Percentiles rank a stretch among this genome's conserved stretches.
phyloP scores from a whole-genome alignment of 345 rosid genomes.

The Linum tenue region DNA sequence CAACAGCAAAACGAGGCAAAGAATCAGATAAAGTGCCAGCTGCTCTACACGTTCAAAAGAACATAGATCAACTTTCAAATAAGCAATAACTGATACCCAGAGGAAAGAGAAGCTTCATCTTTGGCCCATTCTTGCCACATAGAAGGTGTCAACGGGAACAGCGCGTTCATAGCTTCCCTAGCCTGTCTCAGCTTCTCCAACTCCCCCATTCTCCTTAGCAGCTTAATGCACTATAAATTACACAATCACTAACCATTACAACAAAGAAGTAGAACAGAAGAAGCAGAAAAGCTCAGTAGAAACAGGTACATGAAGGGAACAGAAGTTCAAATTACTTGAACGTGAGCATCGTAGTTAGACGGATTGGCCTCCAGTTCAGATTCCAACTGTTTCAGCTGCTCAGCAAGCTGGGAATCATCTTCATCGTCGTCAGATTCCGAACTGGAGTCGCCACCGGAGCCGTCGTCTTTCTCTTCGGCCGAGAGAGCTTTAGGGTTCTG shows the following conservation, averaged over 20 bases:
- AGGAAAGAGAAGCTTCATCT: slow-evolving; percentile 66
- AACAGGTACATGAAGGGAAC: neutral
- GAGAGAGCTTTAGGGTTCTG: slow-evolving; percentile 13
- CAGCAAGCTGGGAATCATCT: slow-evolving; percentile 31
- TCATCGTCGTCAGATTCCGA: slow-evolving; percentile 55
- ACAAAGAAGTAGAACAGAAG: neutral
- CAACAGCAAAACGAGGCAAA: neutral
- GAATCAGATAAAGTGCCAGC: too few relatives aligned
- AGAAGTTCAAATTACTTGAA: slow-evolving; percentile 32
- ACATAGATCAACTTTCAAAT: neutral
- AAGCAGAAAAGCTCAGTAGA: neutral
- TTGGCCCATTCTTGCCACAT: slow-evolving; percentile 88
- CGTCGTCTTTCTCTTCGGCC: slow-evolving; percentile 19
- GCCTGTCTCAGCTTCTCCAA: slow-evolving; percentile 71
- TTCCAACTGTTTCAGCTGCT: slow-evolving; percentile 47
- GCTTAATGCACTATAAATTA: slow-evolving; percentile 48
- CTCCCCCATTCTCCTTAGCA: slow-evolving; percentile 71
- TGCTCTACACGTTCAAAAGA: too few relatives aligned
- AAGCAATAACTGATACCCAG: slow-evolving; percentile 25
- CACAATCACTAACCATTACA: neutral
- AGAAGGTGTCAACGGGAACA: slow-evolving; percentile 65
- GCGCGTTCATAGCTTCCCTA: slow-evolving; percentile 63
- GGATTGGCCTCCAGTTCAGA: slow-evolving; percentile 52
- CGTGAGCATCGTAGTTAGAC: slow-evolving; percentile 64
- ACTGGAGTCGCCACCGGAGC: slow-evolving; percentile 30